A percentile compares a stretch with the other conserved stretches of the same genome.
Evolutionary conservation across 352 stramenopile genomes (phyloP).

Genomic region (Pseudoperonospora humuli): DNA sequence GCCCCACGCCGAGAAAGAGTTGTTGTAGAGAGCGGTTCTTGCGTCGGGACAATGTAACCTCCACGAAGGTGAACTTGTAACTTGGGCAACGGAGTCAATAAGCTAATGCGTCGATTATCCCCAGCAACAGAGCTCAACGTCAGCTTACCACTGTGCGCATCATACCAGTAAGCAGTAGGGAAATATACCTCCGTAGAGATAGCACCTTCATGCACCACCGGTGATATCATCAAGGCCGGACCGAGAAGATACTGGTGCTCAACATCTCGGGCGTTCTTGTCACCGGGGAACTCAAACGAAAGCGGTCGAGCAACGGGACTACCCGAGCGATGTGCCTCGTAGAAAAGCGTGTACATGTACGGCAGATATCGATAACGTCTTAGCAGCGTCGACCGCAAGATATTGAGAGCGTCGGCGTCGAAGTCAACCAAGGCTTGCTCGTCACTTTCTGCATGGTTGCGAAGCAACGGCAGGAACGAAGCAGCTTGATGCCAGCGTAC

Average conservation of each 20-base stretch:
- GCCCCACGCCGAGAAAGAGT: conserved; percentile 42
- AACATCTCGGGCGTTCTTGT: conserved; percentile 28
- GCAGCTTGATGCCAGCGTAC: conserved; percentile 79
- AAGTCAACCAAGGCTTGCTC: conserved; percentile 63
- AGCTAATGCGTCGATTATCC: conserved; percentile 20
- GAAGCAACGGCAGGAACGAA: conserved; percentile 70
- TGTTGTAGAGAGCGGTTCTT: conserved; percentile 48
- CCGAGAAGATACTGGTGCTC: conserved; percentile 75
- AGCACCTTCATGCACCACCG: conserved; percentile 52
- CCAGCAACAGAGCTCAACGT: conserved; percentile 6
- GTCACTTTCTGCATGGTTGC: conserved; percentile 52
- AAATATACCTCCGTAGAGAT: conserved; percentile 63
- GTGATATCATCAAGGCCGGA: conserved; percentile 64
- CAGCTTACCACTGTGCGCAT: conserved; percentile 39
- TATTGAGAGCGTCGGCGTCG: conserved; percentile 52
- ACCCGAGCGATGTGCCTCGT: conserved; percentile 37
- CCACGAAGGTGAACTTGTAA: conserved; percentile 63
- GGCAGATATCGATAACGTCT: conserved; percentile 65
- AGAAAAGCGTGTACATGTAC: conserved; percentile 85
- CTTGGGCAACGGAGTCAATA: conserved; percentile 47
- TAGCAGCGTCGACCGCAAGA: conserved; percentile 49
- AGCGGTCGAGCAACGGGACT: conserved; percentile 44
- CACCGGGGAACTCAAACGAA: conserved; percentile 56
- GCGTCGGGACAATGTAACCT: conserved; percentile 53
- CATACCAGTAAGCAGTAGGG: conserved; percentile 62